phyloP scores from a whole-genome alignment of 2,329 filamentous ascomycete genomes.

The Sclerotinia glacialis region DNA sequence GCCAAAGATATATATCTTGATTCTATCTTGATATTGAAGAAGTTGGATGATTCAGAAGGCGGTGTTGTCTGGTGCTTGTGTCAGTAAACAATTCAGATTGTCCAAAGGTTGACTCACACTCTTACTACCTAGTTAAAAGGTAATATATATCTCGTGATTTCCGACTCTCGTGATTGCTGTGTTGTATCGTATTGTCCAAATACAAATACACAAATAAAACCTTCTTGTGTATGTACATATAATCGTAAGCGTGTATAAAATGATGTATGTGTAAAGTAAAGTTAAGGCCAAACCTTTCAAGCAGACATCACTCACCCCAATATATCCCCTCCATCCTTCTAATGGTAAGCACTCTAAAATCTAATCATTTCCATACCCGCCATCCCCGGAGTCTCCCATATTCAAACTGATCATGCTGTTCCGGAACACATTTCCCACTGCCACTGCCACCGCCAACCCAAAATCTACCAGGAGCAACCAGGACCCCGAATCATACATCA shows the following conservation, averaged over 20 bases:
- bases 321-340: too few relatives aligned
- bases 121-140: background rate
- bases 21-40: background rate
- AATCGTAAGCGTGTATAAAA: background rate
- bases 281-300: background rate
- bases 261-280: background rate
- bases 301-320: background rate
- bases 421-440: background rate
- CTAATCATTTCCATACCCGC: conserved; percentile 1
- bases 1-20: background rate
- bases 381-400: conserved; percentile 8
- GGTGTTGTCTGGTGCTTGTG: background rate
- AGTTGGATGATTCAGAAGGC: background rate
- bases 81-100: conserved; percentile 1
- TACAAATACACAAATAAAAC: too few relatives aligned
- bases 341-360: background rate
- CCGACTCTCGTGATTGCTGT: background rate
- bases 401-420: background rate
- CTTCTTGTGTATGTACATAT: background rate
- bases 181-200: background rate
- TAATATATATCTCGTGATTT: conserved; percentile 3
- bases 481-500: background rate
- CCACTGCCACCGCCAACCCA: background rate
- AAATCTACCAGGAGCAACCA: background rate
- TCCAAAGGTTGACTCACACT: conserved; percentile 5